Conservation (phyloP, 257 asterid species). For the Gentiana macrophylla region DNA sequence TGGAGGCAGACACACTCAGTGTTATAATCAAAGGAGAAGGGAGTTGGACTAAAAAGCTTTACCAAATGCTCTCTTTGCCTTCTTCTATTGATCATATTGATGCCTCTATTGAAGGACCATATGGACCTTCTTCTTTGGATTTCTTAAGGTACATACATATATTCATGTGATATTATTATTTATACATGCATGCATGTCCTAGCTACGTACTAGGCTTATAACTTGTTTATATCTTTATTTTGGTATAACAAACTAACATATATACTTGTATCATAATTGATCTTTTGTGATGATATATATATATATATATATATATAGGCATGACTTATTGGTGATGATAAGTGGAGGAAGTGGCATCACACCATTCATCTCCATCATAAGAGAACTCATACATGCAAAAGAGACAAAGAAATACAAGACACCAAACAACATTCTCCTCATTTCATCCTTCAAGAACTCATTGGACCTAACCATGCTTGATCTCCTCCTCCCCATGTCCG, state of each 20-base stretch:
- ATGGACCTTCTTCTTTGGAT: slow-evolving; percentile 67
- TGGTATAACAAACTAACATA: too few relatives aligned
- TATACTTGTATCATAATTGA: too few relatives aligned
- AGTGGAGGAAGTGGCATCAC: slow-evolving; percentile 97
- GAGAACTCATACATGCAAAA: slow-evolving; percentile 45
- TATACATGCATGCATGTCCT: too few relatives aligned
- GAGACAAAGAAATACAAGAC: slow-evolving; percentile 29
- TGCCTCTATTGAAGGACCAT: slow-evolving; percentile 76
- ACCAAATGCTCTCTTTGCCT: slow-evolving; percentile 52
- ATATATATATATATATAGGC: slow-evolving; percentile 24
- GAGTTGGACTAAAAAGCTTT: slow-evolving; percentile 63
- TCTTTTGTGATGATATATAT: too few relatives aligned
- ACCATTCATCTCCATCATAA: slow-evolving; percentile 72
- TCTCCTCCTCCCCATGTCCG: slow-evolving; percentile 50
- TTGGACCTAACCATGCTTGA: slow-evolving; percentile 55
- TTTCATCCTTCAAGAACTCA: slow-evolving; percentile 63
- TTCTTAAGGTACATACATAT: slow-evolving; percentile 39
- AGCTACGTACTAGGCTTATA: too few relatives aligned
- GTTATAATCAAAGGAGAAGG: slow-evolving; percentile 56
- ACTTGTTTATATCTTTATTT: too few relatives aligned
- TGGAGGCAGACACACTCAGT: slow-evolving; percentile 64
- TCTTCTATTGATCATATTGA: slow-evolving; percentile 41
- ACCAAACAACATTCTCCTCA: slow-evolving; percentile 45
- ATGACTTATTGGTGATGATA: slow-evolving; percentile 61
- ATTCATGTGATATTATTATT: too few relatives aligned